Percentiles rank a stretch among this genome's conserved stretches.
Evolutionary conservation across 192 early-diverging fungal species (phyloP).

Genomic region (Lunasporangiospora selenospora): DNA sequence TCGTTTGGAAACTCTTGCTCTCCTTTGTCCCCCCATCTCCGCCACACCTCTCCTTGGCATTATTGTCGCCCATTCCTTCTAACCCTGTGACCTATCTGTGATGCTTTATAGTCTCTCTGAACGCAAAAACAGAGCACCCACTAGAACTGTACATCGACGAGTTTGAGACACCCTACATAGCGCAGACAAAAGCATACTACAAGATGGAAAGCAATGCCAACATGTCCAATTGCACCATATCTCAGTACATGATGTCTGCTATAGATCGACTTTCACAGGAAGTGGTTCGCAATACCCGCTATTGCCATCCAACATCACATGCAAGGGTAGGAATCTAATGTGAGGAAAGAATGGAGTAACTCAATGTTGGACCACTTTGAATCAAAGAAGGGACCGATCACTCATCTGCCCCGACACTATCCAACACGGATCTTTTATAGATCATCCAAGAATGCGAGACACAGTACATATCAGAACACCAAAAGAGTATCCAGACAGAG

Average conservation of each 20-base stretch:
- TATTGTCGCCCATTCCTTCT: slow-evolving; percentile 6
- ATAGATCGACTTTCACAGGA: slow-evolving; percentile 69
- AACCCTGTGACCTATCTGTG: not conserved
- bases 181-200: slow-evolving; percentile 74
- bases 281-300: slow-evolving; percentile 60
- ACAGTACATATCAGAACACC: slow-evolving; percentile 76
- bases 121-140: slow-evolving; percentile 66
- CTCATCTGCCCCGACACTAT: not conserved
- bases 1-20: not conserved
- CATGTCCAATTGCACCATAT: slow-evolving; percentile 64
- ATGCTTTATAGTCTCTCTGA: slow-evolving; percentile 58
- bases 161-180: slow-evolving; percentile 78
- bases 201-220: slow-evolving; percentile 64
- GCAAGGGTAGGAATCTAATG: slow-evolving; percentile 52
- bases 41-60: slow-evolving; percentile 6
- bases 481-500: slow-evolving; percentile 66
- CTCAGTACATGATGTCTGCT: slow-evolving; percentile 73
- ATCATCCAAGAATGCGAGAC: slow-evolving; percentile 74
- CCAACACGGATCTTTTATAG: slow-evolving; percentile 22
- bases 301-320: slow-evolving; percentile 71
- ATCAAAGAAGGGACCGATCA: not conserved
- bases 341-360: not conserved
- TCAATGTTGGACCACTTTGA: not conserved
- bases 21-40: not conserved
- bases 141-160: slow-evolving; percentile 79